These are phyloP conservation scores for Solanum chmielewskii DNA, from an alignment of 257 asterid species.

Conservation along the genomic window DNA sequence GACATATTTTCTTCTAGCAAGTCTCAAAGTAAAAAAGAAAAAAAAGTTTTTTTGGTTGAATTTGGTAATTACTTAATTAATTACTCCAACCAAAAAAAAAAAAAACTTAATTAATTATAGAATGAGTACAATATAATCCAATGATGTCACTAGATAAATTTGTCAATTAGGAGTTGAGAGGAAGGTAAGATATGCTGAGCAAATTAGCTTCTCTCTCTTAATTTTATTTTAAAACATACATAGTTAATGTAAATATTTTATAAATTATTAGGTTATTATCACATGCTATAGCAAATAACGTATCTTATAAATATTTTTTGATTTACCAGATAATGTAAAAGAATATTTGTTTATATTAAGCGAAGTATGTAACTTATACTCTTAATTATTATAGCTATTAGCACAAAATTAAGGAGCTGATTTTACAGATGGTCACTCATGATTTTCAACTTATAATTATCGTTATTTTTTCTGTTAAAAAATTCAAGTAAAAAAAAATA, in stretches of 20 bases:
- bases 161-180: slow-evolving; percentile 8
- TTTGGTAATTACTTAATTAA: background rate
- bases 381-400: too few relatives aligned
- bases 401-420: background rate
- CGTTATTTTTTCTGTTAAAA: too few relatives aligned
- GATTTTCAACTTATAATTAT: background rate
- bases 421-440: background rate
- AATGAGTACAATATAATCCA: background rate
- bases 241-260: background rate
- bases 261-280: background rate
- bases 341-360: background rate
- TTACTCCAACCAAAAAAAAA: background rate
- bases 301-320: background rate
- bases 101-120: background rate
- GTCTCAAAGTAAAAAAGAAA: background rate
- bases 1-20: background rate
- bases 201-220: background rate
- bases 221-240: background rate
- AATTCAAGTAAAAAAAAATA: too few relatives aligned
- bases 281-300: background rate
- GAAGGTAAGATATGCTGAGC: slow-evolving; percentile 1
- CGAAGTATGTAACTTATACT: background rate
- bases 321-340: background rate
- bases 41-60: background rate
- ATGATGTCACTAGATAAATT: background rate